Evolutionary conservation across 2,329 filamentous ascomycete species (phyloP), one percentile per base, ranked within the genome.

Genomic region (Cercospora brassicicola): DNA sequence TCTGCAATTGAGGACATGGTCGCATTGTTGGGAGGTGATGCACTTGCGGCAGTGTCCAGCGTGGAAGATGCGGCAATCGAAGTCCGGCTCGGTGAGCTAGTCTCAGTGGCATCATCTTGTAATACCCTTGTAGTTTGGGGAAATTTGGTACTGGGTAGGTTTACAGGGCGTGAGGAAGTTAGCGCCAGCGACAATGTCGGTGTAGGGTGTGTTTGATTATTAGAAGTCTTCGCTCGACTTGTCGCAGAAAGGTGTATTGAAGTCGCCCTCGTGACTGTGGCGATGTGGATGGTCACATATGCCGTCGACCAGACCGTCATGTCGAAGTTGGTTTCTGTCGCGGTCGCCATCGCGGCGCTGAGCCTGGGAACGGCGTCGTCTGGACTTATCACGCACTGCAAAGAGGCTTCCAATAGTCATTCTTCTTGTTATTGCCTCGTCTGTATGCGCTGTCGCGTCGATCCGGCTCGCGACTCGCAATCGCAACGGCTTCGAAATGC

Each of bases 1-100:
- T 64, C 61, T 57, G 63, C 66, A 53, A 67, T 69, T n/a, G 64
- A 61, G n/a, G 39, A 39, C 45, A 67, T 55, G 10, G 65, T 66
- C 33, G 61, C 45, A 62, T 65, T 67, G 36, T 57, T 53, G 13
- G 62, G 20, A 28, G 62, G 33, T 23, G 31, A 15, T 31, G 62
- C 53, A 33, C 31, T 64, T 51, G 57, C 30, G 26, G 45, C 57
- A 30, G 62, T 53, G n/a, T 59, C 39, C 11, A 30, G 31, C 5
- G 62, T 64, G 18, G 48, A 23, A 23, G 53, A n/a, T n/a, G 48
- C 28, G 26, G 48, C 15, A 23, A 20, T 31, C 33, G 15, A 28
- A 36, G 20, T 64, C 23, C 20, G 51, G 20, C 13, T 36, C 13
- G 62, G 28, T n/a, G 51, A 45, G 33, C 33, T 56, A 42, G 62